These are phyloP conservation scores for Coemansia aciculifera DNA, from an alignment of 192 early-diverging fungal genomes.

Conservation along the genomic window DNA sequence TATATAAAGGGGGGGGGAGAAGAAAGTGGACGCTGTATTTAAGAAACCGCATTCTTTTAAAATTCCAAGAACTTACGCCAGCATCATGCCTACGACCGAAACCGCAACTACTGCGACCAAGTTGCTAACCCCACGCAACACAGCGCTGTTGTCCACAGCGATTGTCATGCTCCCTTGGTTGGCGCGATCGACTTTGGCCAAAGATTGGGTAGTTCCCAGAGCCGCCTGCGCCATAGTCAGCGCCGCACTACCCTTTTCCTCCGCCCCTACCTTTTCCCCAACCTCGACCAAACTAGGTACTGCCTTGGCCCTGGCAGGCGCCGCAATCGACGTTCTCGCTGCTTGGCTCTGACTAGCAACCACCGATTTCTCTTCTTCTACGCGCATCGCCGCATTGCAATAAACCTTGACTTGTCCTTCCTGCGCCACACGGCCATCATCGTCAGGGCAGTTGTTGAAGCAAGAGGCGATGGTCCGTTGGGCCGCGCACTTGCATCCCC, in stretches of 20 bases:
- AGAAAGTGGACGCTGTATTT: no score
- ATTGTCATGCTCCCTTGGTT: background rate
- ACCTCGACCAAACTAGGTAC: background rate
- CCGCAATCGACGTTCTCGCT: background rate
- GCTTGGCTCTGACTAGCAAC: background rate
- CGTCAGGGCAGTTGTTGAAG: slow-evolving; percentile 50
- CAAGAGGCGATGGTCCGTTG: slow-evolving; percentile 45
- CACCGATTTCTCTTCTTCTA: slow-evolving; percentile 13
- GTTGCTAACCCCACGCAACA: background rate
- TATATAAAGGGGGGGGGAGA: no score
- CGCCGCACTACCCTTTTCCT: background rate
- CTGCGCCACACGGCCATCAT: slow-evolving; percentile 21
- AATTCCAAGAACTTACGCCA: background rate
- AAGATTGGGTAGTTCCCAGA: background rate
- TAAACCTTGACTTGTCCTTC: slow-evolving; percentile 49
- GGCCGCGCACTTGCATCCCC: slow-evolving; percentile 53
- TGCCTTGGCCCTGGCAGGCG: background rate
- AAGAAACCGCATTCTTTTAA: no score
- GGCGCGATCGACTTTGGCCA: background rate
- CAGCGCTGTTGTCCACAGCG: background rate
- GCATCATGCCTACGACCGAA: background rate
- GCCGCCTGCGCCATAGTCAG: background rate
- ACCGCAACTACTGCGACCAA: background rate
- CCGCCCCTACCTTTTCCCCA: no score
- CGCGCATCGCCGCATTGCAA: slow-evolving; percentile 39